phyloP scores from a whole-genome alignment of 129 eudicot genomes.

The Helianthus annuus region DNA sequence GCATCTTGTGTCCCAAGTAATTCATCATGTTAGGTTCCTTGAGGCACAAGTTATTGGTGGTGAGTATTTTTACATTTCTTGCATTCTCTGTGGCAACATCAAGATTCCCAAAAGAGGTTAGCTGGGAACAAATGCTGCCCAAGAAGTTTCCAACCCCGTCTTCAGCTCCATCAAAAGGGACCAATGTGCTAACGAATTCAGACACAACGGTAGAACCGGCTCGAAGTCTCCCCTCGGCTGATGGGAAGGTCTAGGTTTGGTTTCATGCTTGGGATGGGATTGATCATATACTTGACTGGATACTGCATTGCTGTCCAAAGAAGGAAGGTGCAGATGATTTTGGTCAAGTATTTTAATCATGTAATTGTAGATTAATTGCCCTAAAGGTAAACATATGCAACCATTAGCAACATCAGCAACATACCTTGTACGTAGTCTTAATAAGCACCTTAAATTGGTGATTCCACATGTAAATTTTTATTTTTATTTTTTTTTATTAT shows the following conservation, averaged over 20 bases:
- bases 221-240: constrained; percentile 37
- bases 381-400: constrained; percentile 30
- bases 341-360: constrained; percentile 20
- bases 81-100: constrained; percentile 60
- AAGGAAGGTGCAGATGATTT: constrained; percentile 35
- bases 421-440: constrained; percentile 35
- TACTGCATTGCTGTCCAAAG: constrained; percentile 26
- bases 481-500: too few species aligned
- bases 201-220: constrained; percentile 31
- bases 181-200: constrained; percentile 52
- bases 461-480: constrained; percentile 31
- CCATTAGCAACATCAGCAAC: constrained; percentile 20
- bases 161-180: constrained; percentile 86
- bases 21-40: constrained; percentile 49
- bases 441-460: constrained; percentile 18
- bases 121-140: constrained; percentile 89
- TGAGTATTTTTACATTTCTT: constrained; percentile 51
- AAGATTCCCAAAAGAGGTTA: constrained; percentile 52
- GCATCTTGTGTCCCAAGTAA: background rate
- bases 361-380: constrained; percentile 24
- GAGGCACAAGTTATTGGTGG: constrained; percentile 41
- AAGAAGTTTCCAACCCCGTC: constrained; percentile 73
- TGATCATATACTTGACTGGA: constrained; percentile 20
- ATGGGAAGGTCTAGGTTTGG: constrained; percentile 64
- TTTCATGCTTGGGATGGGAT: background rate